Conservation (phyloP, 768 basidiomycete species). For the Lactarius evosmus region DNA sequence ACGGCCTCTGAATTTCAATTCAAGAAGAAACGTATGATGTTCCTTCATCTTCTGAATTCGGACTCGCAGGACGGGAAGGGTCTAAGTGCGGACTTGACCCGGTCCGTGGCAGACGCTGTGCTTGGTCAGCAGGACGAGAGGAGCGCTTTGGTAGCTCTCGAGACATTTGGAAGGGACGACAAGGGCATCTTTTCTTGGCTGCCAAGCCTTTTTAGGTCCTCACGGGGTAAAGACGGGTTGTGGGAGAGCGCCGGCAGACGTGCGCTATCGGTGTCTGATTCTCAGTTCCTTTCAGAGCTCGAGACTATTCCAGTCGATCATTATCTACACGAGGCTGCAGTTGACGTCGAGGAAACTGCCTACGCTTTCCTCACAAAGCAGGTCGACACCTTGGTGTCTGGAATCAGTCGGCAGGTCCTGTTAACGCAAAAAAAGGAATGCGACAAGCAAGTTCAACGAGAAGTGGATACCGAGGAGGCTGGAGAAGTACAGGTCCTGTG, state of each 20-base stretch:
- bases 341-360: neutral
- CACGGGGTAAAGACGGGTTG: neutral
- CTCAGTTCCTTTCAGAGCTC: constrained; percentile 5
- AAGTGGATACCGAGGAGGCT: neutral
- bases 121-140: neutral
- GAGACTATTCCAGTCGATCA: neutral
- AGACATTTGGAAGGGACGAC: neutral
- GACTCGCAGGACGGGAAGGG: neutral
- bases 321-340: neutral
- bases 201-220: neutral
- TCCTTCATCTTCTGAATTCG: neutral
- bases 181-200: neutral
- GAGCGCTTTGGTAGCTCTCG: neutral
- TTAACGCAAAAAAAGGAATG: constrained; percentile 7
- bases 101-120: neutral
- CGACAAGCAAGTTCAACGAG: constrained; percentile 3
- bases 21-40: neutral
- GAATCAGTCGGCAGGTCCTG: neutral
- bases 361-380: neutral
- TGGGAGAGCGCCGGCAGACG: neutral
- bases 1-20: neutral
- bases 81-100: neutral
- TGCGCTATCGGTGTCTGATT: neutral
- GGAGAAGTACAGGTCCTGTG: neutral
- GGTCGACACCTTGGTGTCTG: constrained; percentile 1